Percentiles rank a stretch among this genome's conserved stretches.
These are phyloP conservation scores for Boletus fagicola DNA, from an alignment of 768 basidiomycete genomes.

Conservation along the genomic window DNA sequence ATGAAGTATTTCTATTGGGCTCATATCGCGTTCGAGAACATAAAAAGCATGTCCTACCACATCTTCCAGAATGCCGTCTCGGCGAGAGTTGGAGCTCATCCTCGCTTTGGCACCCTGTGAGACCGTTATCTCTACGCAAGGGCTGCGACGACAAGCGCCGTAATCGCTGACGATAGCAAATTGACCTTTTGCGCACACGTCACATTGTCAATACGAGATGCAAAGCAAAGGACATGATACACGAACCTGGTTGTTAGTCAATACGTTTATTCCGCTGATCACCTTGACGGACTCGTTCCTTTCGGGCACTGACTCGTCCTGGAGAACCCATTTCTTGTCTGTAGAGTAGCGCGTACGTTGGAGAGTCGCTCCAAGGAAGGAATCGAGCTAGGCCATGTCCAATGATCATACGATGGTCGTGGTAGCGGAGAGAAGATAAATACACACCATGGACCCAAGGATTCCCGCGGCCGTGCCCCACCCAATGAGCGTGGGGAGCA, in stretches of 20 bases:
- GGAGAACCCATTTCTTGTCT: slow-evolving; percentile 59
- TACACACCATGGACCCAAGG: slow-evolving; percentile 73
- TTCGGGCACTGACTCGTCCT: slow-evolving; percentile 44
- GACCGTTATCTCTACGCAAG: slow-evolving; percentile 28
- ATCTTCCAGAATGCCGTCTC: neutral
- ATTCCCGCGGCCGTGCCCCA: slow-evolving; percentile 71
- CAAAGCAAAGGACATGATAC: neutral
- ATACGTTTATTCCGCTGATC: slow-evolving; percentile 60
- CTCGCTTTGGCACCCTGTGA: neutral
- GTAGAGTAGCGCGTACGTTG: slow-evolving; percentile 76
- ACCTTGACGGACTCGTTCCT: slow-evolving; percentile 50
- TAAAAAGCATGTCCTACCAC: neutral
- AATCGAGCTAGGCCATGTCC: slow-evolving; percentile 61
- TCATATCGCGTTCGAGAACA: neutral
- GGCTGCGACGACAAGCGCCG: slow-evolving; percentile 36
- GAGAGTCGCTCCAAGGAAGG: slow-evolving; percentile 81
- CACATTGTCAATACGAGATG: slow-evolving; percentile 1
- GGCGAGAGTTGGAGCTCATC: neutral
- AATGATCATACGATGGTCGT: neutral
- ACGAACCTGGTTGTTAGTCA: slow-evolving; percentile 82
- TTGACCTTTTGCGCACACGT: slow-evolving; percentile 37
- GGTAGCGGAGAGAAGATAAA: neutral
- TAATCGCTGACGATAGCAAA: slow-evolving; percentile 41
- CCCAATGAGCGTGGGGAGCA: slow-evolving; percentile 44
- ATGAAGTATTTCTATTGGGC: neutral